These are phyloP conservation scores for Cornus kousa DNA, from an alignment of 148 eudicot genomes.

Conservation along the genomic window DNA sequence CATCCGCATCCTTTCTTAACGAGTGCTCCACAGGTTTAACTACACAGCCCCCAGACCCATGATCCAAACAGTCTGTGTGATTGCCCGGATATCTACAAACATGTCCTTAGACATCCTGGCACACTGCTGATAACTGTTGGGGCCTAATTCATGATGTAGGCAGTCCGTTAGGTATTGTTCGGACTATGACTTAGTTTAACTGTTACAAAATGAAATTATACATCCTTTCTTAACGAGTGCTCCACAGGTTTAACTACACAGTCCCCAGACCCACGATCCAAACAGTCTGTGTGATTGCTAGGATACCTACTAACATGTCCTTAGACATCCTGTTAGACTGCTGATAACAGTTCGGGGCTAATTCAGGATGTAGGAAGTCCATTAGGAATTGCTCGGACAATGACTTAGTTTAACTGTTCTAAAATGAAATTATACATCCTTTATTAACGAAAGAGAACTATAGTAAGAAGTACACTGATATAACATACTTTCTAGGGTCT, in stretches of 20 bases:
- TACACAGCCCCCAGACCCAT: background rate
- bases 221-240: background rate
- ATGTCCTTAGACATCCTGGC: background rate
- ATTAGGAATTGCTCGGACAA: background rate
- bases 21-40: background rate
- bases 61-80: background rate
- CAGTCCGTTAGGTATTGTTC: background rate
- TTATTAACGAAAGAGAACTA: constrained; percentile 2
- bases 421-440: background rate
- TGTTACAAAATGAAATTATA: background rate
- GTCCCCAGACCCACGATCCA: background rate
- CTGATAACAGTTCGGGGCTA: background rate
- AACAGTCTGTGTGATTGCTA: background rate
- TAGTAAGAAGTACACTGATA: constrained; percentile 10
- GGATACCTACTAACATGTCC: background rate
- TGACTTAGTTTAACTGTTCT: background rate
- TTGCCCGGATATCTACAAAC: background rate
- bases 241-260: background rate
- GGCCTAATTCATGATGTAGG: background rate
- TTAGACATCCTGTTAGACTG: background rate
- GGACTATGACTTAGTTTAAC: background rate
- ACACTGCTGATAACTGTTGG: background rate
- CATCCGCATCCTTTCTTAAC: no score
- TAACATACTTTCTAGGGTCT: constrained; percentile 67
- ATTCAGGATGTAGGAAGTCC: background rate